Percentiles rank a stretch among this genome's conserved stretches.
These are phyloP conservation scores for Daldinia decipiens DNA, from an alignment of 495 filamentous ascomycete species.

Conservation along the genomic window DNA sequence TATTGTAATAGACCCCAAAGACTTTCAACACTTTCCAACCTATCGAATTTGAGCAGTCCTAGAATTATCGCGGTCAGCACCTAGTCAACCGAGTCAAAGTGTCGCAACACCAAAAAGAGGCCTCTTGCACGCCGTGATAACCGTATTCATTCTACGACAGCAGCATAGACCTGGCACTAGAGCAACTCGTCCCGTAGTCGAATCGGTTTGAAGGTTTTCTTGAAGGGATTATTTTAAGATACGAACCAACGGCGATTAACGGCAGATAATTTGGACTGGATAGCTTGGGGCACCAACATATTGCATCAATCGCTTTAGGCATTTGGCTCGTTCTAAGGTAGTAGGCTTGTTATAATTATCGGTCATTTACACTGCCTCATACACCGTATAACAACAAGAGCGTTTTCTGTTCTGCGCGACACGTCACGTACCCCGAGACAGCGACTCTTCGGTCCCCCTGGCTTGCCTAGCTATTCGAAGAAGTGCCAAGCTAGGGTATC, in stretches of 20 bases:
- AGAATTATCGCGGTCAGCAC: slow-evolving; percentile 9
- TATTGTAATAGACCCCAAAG: not conserved
- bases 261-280: slow-evolving; percentile 8
- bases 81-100: not conserved
- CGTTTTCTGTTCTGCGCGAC: slow-evolving; percentile 31
- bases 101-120: slow-evolving; percentile 17
- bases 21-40: not conserved
- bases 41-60: slow-evolving; percentile 15
- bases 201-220: slow-evolving; percentile 14
- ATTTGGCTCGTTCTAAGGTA: slow-evolving; percentile 13
- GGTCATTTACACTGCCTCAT: slow-evolving; percentile 34
- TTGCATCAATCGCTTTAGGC: slow-evolving; percentile 14
- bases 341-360: slow-evolving; percentile 22
- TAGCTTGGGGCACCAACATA: slow-evolving; percentile 16
- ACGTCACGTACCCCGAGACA: slow-evolving; percentile 36
- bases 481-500: slow-evolving; percentile 39
- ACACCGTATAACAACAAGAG: slow-evolving; percentile 26
- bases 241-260: slow-evolving; percentile 32
- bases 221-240: slow-evolving; percentile 42
- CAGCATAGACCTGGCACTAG: slow-evolving; percentile 8
- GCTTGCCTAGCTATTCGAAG: slow-evolving; percentile 23
- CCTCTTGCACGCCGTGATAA: slow-evolving; percentile 1
- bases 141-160: slow-evolving; percentile 20
- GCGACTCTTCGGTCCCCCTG: slow-evolving; percentile 19
- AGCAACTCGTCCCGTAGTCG: slow-evolving; percentile 10